These are phyloP conservation scores for Boletus subparvulus DNA, from an alignment of 768 basidiomycete species.

Conservation along the genomic window DNA sequence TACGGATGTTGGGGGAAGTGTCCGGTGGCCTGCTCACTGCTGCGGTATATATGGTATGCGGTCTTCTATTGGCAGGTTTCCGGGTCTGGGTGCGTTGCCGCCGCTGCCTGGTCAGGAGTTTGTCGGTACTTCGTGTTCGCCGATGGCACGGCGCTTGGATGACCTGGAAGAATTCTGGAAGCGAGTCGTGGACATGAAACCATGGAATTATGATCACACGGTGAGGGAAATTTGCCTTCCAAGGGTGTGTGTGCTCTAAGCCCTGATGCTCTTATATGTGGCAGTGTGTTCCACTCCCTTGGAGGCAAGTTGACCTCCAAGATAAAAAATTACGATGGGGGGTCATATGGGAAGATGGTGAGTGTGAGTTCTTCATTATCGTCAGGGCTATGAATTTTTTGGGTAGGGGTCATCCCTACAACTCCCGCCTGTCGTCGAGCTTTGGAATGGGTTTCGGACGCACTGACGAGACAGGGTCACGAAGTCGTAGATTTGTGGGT, in stretches of 20 bases:
- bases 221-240: conserved; percentile 23
- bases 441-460: conserved; percentile 33
- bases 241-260: not conserved
- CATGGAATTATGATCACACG: conserved; percentile 45
- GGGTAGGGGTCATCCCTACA: conserved; percentile 36
- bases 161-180: conserved; percentile 46
- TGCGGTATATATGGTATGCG: conserved; percentile 48
- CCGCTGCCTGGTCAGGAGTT: conserved; percentile 41
- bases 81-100: conserved; percentile 29
- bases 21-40: conserved; percentile 48
- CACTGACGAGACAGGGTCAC: conserved; percentile 38
- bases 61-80: conserved; percentile 40
- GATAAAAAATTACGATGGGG: conserved; percentile 40
- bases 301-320: conserved; percentile 37
- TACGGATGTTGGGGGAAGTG: conserved; percentile 51
- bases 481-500: conserved; percentile 41
- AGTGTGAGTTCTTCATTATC: not conserved
- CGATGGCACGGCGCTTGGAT: conserved; percentile 42
- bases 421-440: conserved; percentile 43
- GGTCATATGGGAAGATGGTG: conserved; percentile 43
- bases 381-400: not conserved
- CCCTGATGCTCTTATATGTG: not conserved
- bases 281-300: conserved; percentile 45
- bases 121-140: conserved; percentile 37
- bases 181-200: conserved; percentile 39